These are phyloP conservation scores for Senna tora DNA, from an alignment of 306 rosid genomes.

Conservation along the genomic window DNA sequence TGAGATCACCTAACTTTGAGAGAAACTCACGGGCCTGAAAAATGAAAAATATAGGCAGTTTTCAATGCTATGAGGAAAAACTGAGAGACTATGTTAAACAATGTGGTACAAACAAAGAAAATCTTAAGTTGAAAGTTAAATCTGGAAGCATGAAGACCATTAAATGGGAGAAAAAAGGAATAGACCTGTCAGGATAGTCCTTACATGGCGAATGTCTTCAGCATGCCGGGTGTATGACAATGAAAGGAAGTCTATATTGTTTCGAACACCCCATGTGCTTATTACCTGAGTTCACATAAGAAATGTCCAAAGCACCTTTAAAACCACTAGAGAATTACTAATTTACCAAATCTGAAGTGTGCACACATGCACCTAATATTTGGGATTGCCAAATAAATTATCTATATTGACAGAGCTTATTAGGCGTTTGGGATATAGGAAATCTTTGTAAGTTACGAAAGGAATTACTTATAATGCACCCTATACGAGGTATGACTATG, in stretches of 20 bases:
- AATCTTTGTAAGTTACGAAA: neutral
- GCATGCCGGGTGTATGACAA: conserved; percentile 75
- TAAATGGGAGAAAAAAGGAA: conserved; percentile 1
- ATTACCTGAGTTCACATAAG: conserved; percentile 60
- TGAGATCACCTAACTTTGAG: conserved; percentile 53
- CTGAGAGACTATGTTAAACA: neutral
- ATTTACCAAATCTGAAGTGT: conserved; percentile 15
- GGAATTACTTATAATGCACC: neutral
- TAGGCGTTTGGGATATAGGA: neutral
- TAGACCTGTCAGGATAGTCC: conserved; percentile 22
- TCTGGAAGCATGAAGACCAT: conserved; percentile 25
- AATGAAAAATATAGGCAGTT: conserved; percentile 37
- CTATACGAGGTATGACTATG: neutral
- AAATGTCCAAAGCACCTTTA: conserved; percentile 32
- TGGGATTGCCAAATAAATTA: conserved; percentile 19
- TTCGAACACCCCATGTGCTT: conserved; percentile 81
- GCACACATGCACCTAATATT: conserved; percentile 23
- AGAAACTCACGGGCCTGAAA: conserved; percentile 67
- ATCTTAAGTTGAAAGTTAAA: conserved; percentile 14
- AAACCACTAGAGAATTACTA: conserved; percentile 25
- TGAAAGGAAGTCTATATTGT: conserved; percentile 82
- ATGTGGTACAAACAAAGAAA: conserved; percentile 8
- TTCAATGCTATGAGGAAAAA: conserved; percentile 16
- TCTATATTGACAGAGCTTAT: neutral
- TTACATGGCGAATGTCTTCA: conserved; percentile 88